These are phyloP conservation scores for Diaporthe sp. DNA, from an alignment of 2,329 filamentous ascomycete genomes.

Conservation along the genomic window DNA sequence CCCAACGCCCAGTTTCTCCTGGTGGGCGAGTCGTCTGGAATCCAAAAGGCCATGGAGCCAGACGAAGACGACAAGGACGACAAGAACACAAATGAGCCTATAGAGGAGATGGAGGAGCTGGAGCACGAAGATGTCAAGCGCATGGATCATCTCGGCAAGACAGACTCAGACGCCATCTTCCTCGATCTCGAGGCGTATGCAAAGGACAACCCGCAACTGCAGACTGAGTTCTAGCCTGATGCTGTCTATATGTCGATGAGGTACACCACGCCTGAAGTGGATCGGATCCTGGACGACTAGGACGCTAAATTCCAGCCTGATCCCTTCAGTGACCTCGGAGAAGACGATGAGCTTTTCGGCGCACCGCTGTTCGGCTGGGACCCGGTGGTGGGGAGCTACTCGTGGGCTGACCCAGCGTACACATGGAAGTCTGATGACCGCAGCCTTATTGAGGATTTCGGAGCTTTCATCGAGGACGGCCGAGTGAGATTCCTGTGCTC, in stretches of 20 bases:
- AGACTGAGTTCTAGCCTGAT: slow-evolving; percentile 64
- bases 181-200: slow-evolving; percentile 61
- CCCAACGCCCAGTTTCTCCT: slow-evolving; percentile 82
- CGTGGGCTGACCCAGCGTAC: background rate
- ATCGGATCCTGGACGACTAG: background rate
- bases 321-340: background rate
- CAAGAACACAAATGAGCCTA: slow-evolving; percentile 71
- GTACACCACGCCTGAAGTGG: too few species aligned
- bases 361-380: too few species aligned
- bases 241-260: background rate
- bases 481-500: background rate
- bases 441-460: background rate
- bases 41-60: slow-evolving; percentile 68
- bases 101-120: slow-evolving; percentile 80
- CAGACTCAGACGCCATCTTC: slow-evolving; percentile 62
- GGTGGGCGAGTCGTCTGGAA: slow-evolving; percentile 76
- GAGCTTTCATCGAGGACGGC: background rate
- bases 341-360: background rate
- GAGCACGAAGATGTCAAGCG: slow-evolving; percentile 81
- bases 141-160: slow-evolving; percentile 65
- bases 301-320: background rate
- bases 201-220: slow-evolving; percentile 74
- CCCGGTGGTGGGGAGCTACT: background rate
- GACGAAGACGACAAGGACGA: slow-evolving; percentile 69
- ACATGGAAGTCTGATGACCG: background rate